Evolutionary conservation across 805 yeast genomes (phyloP), one percentile per base, ranked within the genome.

Genomic region (Deakozyma indianensis): DNA sequence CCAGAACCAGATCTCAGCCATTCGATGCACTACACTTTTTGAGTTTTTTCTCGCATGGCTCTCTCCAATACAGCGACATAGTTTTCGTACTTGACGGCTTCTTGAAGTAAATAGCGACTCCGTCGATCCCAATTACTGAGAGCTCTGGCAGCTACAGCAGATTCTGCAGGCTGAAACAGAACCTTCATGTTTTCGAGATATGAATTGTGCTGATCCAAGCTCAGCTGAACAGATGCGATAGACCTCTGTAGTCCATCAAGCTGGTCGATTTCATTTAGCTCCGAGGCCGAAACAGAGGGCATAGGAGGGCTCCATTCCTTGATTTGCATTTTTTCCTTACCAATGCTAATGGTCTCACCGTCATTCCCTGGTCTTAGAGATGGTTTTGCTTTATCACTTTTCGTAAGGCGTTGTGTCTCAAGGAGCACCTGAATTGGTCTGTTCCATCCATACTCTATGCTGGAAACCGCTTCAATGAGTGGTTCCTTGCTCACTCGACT

Each of bases 401-500:
- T 38, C n/a, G 42, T 35, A 11, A 32, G 41, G 35, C 43, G 47
- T 28, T 38, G 38, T 14, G 16, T 11, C 5, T 32, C 38, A n/a
- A 14, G 38, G 20, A 32, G 18, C 9, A 32, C 16, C 18, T 32
- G 18, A 32, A 32, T 20, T n/a, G 38, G 38, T 9, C 38, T 50
- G 38, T 54, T 61, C 95, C 95, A 86, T 1, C 95, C 95, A 57
- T 77, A 86, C 58, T 87, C 94, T 47, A 79, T 73, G 45, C 68
- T 73, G 4, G 90, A 78, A 2, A 86, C 77, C 25, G 83, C 69
- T 50, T 81, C 77, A 45, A 78, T 80, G 25, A 67, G 70, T 2
- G 95, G 95, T 18, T 84, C 79, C 14, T 87, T 80, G 4, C 94
- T 80, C 35, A 83, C 73, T 51, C 92, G 74, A 1, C 90, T 83